phyloP scores from a whole-genome alignment of 805 yeast genomes.

The Yamadazyma kitorensis region DNA sequence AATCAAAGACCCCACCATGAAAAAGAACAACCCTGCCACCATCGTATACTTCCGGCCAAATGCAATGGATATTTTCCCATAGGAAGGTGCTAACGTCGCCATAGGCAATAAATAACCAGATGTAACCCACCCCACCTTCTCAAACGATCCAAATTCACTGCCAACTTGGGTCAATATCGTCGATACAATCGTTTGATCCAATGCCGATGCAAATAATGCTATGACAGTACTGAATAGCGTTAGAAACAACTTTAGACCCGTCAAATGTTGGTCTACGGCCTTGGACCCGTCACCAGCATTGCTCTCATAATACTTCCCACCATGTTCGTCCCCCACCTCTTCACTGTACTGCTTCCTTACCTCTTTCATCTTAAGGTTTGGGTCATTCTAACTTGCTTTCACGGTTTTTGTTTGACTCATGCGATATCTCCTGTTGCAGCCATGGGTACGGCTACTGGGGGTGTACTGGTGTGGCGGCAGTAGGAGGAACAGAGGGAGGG shows the following conservation, averaged over 20 bases:
- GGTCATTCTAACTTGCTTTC: too few species aligned
- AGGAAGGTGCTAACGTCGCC: slow-evolving; percentile 52
- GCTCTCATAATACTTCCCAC: slow-evolving; percentile 27
- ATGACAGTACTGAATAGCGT: slow-evolving; percentile 28
- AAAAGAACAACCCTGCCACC: slow-evolving; percentile 47
- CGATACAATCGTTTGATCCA: slow-evolving; percentile 59
- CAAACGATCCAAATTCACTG: slow-evolving; percentile 45
- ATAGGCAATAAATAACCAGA: slow-evolving; percentile 54
- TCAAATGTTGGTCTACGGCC: slow-evolving; percentile 33
- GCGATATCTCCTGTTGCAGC: too few species aligned
- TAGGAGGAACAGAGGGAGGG: too few species aligned
- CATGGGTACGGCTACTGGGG: too few species aligned
- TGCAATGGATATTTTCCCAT: slow-evolving; percentile 56
- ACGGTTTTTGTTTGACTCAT: too few species aligned
- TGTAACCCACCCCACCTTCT: slow-evolving; percentile 57
- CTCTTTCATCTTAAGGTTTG: too few species aligned
- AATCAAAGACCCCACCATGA: slow-evolving; percentile 61
- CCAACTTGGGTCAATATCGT: slow-evolving; percentile 52
- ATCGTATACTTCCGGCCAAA: slow-evolving; percentile 56
- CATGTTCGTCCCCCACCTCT: neutral
- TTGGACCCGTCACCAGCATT: slow-evolving; percentile 43
- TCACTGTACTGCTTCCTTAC: too few species aligned
- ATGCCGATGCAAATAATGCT: slow-evolving; percentile 39
- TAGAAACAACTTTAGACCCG: slow-evolving; percentile 24
- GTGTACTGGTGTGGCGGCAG: too few species aligned